A percentile compares a stretch with the other conserved stretches of the same genome.
phyloP scores from a whole-genome alignment of 106 monocot genomes.

The Ottelia alismoides region DNA sequence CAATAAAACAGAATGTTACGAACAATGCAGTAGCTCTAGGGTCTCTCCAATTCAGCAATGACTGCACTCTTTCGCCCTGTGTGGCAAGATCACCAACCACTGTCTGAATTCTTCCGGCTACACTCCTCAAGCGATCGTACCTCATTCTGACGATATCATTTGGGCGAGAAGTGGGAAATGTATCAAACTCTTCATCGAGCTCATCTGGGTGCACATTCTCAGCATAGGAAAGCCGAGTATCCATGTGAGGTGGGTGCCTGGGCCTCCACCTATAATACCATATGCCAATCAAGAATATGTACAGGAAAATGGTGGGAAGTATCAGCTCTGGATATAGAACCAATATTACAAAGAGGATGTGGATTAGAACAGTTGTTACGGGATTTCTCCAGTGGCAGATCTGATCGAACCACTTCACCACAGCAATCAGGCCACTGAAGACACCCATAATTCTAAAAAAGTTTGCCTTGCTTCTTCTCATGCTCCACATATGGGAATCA shows the following conservation, averaged over 20 bases:
- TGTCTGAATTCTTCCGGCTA: conserved; percentile 67
- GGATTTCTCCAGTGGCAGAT: conserved; percentile 49
- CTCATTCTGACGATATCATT: conserved; percentile 48
- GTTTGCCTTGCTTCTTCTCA: conserved; percentile 84
- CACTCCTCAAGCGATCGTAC: conserved; percentile 69
- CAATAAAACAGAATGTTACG: conserved; percentile 28
- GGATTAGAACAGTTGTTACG: conserved; percentile 20
- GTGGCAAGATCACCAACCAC: conserved; percentile 76
- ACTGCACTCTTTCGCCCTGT: conserved; percentile 63
- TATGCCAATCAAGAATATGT: conserved; percentile 33
- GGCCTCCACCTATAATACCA: conserved; percentile 46
- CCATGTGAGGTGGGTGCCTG: conserved; percentile 64
- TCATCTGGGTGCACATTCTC: conserved; percentile 52
- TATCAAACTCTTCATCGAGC: conserved; percentile 77
- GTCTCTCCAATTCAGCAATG: conserved; percentile 74
- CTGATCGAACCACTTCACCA: conserved; percentile 25
- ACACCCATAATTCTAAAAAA: conserved; percentile 67
- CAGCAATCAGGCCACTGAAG: conserved; percentile 29
- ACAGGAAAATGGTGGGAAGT: conserved; percentile 19
- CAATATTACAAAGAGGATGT: conserved; percentile 17
- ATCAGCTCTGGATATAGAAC: conserved; percentile 47
- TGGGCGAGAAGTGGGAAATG: conserved; percentile 40
- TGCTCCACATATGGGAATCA: conserved; percentile 68
- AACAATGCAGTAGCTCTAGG: conserved; percentile 65
- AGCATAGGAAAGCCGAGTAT: conserved; percentile 53